These are phyloP conservation scores for Chloranthus sessilifolius DNA, from an alignment of 164 flowering plant genomes.

Conservation along the genomic window DNA sequence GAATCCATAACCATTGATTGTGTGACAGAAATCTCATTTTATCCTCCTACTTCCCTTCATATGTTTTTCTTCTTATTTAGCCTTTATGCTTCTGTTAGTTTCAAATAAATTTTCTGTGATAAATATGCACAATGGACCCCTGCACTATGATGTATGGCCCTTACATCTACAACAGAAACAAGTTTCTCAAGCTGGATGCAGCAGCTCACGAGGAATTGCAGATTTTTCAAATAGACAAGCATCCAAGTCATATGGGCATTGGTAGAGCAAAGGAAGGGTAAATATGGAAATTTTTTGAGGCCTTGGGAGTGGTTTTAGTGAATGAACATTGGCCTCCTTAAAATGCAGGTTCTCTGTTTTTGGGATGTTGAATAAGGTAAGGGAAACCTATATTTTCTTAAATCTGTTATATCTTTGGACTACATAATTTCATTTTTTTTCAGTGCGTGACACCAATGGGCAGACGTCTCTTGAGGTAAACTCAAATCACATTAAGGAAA, in stretches of 20 bases:
- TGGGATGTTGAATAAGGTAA: slow-evolving; percentile 97
- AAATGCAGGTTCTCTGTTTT: slow-evolving; percentile 90
- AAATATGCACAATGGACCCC: background rate
- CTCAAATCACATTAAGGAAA: slow-evolving; percentile 1
- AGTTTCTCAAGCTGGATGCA: slow-evolving; percentile 93
- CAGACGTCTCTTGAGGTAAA: slow-evolving; percentile 82
- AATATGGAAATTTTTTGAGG: background rate
- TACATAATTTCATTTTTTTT: slow-evolving; percentile 17
- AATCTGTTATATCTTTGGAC: slow-evolving; percentile 5
- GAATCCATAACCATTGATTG: slow-evolving; percentile 73
- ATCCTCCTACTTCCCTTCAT: no score
- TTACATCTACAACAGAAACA: slow-evolving; percentile 55
- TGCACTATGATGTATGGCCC: slow-evolving; percentile 17
- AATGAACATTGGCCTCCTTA: background rate
- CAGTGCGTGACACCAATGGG: slow-evolving; percentile 98
- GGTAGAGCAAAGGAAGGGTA: slow-evolving; percentile 99
- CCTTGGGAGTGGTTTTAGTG: background rate
- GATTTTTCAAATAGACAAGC: slow-evolving; percentile 93
- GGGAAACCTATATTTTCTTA: slow-evolving; percentile 5
- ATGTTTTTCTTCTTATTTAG: background rate
- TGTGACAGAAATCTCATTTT: slow-evolving; percentile 76
- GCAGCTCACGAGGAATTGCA: slow-evolving; percentile 88
- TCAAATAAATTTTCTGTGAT: no score
- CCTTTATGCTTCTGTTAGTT: background rate
- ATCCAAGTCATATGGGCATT: slow-evolving; percentile 99